Evolutionary conservation across 73 alveolate genomes (phyloP), one percentile per base, ranked within the genome.

Genomic region (Tetrahymena malaccensis): DNA sequence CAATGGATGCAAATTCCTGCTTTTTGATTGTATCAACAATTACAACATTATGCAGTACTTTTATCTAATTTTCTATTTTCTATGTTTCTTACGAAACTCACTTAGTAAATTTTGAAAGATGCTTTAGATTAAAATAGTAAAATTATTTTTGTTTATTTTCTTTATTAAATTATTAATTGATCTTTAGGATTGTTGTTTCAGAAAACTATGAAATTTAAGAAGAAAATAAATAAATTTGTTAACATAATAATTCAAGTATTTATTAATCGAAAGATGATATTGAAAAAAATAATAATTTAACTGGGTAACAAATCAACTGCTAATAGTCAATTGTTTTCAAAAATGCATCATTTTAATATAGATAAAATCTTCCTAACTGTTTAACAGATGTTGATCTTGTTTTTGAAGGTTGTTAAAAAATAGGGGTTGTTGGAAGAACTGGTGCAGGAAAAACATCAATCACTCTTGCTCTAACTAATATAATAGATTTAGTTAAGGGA

Each of bases 381-480:
- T 34, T 94, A 35, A 10, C 27, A 8, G 16, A 94, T 34, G 38
- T 94, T 40, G 34, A 43, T 10, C 37, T 94, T 19, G 19, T 15
- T 34, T 94, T 94, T 34, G 10, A 57, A 4, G 27, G 35, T 9
- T 38, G 27, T 22, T 94, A 94, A 58, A 94, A 94, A 33, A 95
- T 98, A 12, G 99, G 99, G 34, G 94, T 98, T 11, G 99, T 98
- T 1, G 99, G 99, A 34, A 96, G 99, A 95, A 98, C 99, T 5
- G 99, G 99, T 11, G 97, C 99, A 34, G 99, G 99, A 10, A 98
- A 98, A 96, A 97, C 98, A 37, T 97, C 99, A 17, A 94, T 98
- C 56, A 94, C 98, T 85, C 97, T 97, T 93, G 97, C 99, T 34
- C 89, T 98, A 94, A 98, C 98, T 94, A 96, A 98, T 94, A 96